A percentile compares a stretch with the other conserved stretches of the same genome.
These are phyloP conservation scores for Alternaria sp. DNA, from an alignment of 2,329 filamentous ascomycete species.

Conservation along the genomic window DNA sequence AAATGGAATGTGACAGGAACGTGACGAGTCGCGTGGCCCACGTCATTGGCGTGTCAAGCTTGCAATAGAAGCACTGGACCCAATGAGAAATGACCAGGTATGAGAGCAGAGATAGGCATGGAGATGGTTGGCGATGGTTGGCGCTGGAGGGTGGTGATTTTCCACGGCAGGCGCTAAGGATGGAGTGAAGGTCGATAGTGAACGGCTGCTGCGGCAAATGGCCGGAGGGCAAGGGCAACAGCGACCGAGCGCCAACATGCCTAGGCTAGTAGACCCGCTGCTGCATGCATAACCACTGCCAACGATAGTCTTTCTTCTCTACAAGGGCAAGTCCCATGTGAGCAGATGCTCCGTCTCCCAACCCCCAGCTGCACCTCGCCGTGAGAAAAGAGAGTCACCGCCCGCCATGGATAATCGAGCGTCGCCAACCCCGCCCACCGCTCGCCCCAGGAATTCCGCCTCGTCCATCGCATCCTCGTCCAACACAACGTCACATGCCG, in stretches of 20 bases:
- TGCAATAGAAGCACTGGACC: background rate
- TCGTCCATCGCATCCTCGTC: slow-evolving; percentile 39
- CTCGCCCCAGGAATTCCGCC: slow-evolving; percentile 36
- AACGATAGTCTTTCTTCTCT: slow-evolving; percentile 17
- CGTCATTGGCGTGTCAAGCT: slow-evolving; percentile 10
- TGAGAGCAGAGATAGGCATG: background rate
- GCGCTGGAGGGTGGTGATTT: slow-evolving; percentile 5
- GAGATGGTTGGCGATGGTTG: slow-evolving; percentile 16
- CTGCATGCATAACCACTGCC: slow-evolving; percentile 17
- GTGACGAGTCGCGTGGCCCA: slow-evolving; percentile 11
- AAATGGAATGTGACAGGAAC: background rate
- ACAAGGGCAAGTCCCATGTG: slow-evolving; percentile 26
- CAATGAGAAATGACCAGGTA: slow-evolving; percentile 10
- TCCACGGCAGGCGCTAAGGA: slow-evolving; percentile 9
- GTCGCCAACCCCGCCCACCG: slow-evolving; percentile 42
- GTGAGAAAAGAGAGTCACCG: slow-evolving; percentile 11
- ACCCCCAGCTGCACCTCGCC: slow-evolving; percentile 20
- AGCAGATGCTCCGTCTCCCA: slow-evolving; percentile 21
- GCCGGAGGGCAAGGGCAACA: slow-evolving; percentile 14
- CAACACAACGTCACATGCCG: slow-evolving; percentile 31
- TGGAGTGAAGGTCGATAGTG: slow-evolving; percentile 4
- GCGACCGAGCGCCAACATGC: slow-evolving; percentile 15
- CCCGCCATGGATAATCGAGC: slow-evolving; percentile 41
- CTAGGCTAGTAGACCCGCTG: slow-evolving; percentile 14
- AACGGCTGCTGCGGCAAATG: slow-evolving; percentile 20